These are phyloP conservation scores for Aspergillus nomiae DNA, from an alignment of 2,329 filamentous ascomycete species.

Conservation along the genomic window DNA sequence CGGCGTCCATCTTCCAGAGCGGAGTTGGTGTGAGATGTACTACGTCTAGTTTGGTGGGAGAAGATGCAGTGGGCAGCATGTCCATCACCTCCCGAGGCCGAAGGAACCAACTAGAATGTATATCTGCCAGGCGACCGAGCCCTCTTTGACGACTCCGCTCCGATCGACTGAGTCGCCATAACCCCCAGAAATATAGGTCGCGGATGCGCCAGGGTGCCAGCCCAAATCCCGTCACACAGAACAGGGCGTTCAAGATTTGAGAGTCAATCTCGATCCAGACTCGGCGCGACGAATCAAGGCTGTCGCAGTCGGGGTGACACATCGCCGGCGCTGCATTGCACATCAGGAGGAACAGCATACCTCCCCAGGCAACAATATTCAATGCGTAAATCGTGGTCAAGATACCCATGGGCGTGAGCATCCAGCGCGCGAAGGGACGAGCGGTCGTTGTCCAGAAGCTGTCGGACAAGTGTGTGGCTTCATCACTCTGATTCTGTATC, in stretches of 20 bases:
- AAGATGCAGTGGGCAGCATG: neutral
- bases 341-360: conserved; percentile 84
- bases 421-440: conserved; percentile 51
- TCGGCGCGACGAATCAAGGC: conserved; percentile 73
- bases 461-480: neutral
- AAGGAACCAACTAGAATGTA: neutral
- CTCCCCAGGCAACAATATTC: conserved; percentile 85
- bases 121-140: neutral
- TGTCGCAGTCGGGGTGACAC: conserved; percentile 64
- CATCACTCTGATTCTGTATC: neutral
- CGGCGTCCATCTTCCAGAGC: conserved; percentile 76
- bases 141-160: neutral
- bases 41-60: conserved; percentile 33
- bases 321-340: conserved; percentile 66
- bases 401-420: conserved; percentile 74
- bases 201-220: conserved; percentile 82
- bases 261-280: conserved; percentile 85
- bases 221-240: conserved; percentile 85
- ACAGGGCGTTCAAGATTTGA: conserved; percentile 80
- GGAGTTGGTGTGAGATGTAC: neutral
- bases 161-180: conserved; percentile 60
- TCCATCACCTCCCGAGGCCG: neutral
- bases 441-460: neutral
- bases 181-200: conserved; percentile 72
- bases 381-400: conserved; percentile 76